Evolutionary conservation across 2,329 filamentous ascomycete genomes (phyloP).

Genomic region (Clathrospora elynae): DNA sequence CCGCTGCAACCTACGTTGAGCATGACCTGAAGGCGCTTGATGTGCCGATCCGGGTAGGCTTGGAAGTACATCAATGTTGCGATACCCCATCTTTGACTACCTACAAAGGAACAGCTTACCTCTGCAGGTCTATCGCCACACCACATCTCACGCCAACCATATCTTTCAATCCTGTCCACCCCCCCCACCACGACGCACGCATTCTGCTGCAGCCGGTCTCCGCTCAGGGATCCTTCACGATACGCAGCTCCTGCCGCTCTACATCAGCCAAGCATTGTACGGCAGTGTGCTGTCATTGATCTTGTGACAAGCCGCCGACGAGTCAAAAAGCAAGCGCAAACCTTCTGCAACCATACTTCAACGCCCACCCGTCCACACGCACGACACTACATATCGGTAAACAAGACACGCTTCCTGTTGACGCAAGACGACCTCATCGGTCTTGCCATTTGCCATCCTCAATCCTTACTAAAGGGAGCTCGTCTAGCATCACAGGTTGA

Average conservation of each 20-base stretch:
- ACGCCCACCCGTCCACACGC: constrained; percentile 25
- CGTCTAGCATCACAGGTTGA: constrained; percentile 51
- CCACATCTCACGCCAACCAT: constrained; percentile 29
- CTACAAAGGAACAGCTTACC: constrained; percentile 7
- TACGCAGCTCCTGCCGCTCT: constrained; percentile 25
- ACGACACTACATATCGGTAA: constrained; percentile 31
- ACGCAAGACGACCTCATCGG: constrained; percentile 27
- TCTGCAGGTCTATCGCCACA: constrained; percentile 18
- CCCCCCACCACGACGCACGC: constrained; percentile 41
- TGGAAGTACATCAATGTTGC: constrained; percentile 44
- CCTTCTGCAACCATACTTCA: constrained; percentile 30
- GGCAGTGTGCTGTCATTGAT: constrained; percentile 39
- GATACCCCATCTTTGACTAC: constrained; percentile 21
- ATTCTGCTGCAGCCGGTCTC: constrained; percentile 33
- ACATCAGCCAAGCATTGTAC: constrained; percentile 39
- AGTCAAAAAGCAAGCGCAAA: constrained; percentile 34
- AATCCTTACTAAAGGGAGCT: constrained; percentile 35
- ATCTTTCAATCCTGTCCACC: constrained; percentile 12
- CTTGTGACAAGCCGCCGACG: constrained; percentile 38
- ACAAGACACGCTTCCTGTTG: constrained; percentile 21
- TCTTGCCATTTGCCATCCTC: constrained; percentile 16
- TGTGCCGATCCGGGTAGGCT: constrained; percentile 24
- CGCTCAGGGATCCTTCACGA: constrained; percentile 26
- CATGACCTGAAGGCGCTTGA: constrained; percentile 31
- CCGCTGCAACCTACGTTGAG: constrained; percentile 26